phyloP scores from a whole-genome alignment of 495 filamentous ascomycete genomes.

The Neurospora tetraspora region DNA sequence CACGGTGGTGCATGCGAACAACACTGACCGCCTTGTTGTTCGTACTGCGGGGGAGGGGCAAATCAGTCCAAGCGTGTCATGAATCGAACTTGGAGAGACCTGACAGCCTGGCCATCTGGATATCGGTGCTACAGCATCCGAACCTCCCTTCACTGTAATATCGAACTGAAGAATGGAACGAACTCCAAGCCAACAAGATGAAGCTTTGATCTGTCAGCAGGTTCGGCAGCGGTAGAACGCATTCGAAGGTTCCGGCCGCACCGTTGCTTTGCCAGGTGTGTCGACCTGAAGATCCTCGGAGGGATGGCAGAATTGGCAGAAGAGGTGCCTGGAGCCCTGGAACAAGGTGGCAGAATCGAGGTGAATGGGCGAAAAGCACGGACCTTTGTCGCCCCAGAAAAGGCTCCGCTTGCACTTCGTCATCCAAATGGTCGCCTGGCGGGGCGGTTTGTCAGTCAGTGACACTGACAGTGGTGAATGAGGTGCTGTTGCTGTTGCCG shows the following conservation, averaged over 20 bases:
- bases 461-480: too few species aligned
- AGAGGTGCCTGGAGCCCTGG: neutral
- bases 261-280: neutral
- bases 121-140: neutral
- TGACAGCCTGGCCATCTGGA: neutral
- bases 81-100: neutral
- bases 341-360: neutral
- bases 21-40: neutral
- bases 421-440: conserved; percentile 29
- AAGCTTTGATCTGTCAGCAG: neutral
- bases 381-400: conserved; percentile 22
- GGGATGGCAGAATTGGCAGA: neutral
- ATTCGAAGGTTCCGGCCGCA: neutral
- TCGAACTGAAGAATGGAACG: neutral
- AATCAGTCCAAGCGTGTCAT: neutral
- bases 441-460: neutral
- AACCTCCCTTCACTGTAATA: neutral
- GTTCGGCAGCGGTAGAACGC: neutral
- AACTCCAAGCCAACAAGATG: neutral
- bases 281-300: neutral
- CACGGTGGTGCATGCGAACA: neutral
- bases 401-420: conserved; percentile 23
- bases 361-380: conserved; percentile 18
- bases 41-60: neutral
- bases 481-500: neutral